phyloP scores from a whole-genome alignment of 176 grass and related monocot species.

The Phyllostachys edulis region DNA sequence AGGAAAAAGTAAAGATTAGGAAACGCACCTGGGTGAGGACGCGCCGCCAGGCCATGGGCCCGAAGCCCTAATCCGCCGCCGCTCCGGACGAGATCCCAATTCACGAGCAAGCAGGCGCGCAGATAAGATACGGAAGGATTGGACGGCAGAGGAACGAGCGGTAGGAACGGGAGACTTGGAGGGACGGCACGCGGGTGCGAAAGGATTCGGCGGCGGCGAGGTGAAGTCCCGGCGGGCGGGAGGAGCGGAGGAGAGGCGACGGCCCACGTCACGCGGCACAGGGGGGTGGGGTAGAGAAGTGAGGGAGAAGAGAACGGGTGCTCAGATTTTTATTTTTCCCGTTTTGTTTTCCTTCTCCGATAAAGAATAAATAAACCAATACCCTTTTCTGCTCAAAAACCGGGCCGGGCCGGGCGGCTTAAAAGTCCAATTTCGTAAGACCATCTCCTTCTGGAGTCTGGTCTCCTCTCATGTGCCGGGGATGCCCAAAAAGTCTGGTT shows the following conservation, averaged over 20 bases:
- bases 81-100: conserved; percentile 35
- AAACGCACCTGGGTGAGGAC: conserved; percentile 41
- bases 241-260: conserved; percentile 1
- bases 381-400: neutral
- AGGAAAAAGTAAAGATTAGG: neutral
- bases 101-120: neutral
- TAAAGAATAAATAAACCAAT: neutral
- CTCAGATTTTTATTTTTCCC: neutral
- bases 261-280: conserved; percentile 12
- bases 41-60: conserved; percentile 50
- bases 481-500: too few species aligned
- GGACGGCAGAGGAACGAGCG: neutral
- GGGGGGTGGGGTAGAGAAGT: neutral
- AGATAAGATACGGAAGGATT: neutral
- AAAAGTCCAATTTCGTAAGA: neutral
- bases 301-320: neutral
- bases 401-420: neutral
- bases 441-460: too few species aligned
- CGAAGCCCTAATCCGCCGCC: conserved; percentile 25
- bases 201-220: conserved; percentile 2
- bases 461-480: too few species aligned
- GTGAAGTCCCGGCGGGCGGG: neutral
- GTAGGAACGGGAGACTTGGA: neutral
- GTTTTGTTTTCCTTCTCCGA: neutral
- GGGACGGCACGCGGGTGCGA: neutral